Evolutionary conservation across 2,329 filamentous ascomycete species (phyloP).

Genomic region (Decorospora gaudefroyi): DNA sequence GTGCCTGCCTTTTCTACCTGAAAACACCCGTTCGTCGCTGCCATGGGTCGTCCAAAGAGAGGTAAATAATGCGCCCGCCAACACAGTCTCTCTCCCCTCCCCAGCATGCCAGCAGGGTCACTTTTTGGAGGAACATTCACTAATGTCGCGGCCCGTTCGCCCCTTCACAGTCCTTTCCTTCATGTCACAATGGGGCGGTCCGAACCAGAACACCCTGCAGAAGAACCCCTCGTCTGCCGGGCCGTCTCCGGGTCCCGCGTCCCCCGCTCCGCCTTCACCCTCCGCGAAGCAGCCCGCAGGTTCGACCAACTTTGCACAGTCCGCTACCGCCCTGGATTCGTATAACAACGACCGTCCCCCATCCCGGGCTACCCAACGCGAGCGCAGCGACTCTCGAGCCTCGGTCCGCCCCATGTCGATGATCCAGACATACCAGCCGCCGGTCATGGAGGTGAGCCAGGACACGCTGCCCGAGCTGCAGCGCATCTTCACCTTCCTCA

Average conservation of each 20-base stretch:
- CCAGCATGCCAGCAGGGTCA: conserved; percentile 10
- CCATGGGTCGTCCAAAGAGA: conserved; percentile 47
- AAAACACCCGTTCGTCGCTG: conserved; percentile 21
- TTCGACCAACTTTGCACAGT: conserved; percentile 29
- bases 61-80: conserved; percentile 34
- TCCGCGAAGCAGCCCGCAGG: conserved; percentile 29
- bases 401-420: conserved; percentile 79
- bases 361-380: conserved; percentile 45
- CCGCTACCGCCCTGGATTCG: conserved; percentile 40
- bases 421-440: conserved; percentile 82
- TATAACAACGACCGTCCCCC: conserved; percentile 33
- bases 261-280: conserved; percentile 41
- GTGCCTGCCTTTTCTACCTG: conserved; percentile 10
- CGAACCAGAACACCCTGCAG: conserved; percentile 37
- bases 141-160: conserved; percentile 36
- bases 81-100: conserved; percentile 11
- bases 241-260: conserved; percentile 41
- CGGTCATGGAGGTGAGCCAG: conserved; percentile 79
- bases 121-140: conserved; percentile 19
- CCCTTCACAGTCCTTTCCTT: conserved; percentile 74
- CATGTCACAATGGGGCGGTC: conserved; percentile 75
- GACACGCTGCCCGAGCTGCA: conserved; percentile 91
- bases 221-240: conserved; percentile 29
- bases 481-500: conserved; percentile 91
- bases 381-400: conserved; percentile 55